Conservation (phyloP, 441 rosid genomes). For the Corymbia citriodora region DNA sequence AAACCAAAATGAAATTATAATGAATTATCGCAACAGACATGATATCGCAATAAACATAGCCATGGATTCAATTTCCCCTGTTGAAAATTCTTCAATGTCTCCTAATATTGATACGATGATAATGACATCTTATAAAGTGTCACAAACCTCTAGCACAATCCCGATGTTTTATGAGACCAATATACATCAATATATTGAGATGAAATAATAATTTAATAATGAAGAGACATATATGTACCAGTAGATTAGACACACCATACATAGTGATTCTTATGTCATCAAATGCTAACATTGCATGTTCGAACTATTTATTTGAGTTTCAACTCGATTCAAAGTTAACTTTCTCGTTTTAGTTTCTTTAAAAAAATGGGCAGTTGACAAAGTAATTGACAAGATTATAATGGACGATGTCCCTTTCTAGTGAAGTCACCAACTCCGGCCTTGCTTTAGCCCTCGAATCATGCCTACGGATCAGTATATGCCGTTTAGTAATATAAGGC, state of each 20-base stretch:
- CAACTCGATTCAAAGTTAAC: not conserved
- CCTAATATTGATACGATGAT: not conserved
- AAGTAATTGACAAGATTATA: not conserved
- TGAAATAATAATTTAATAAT: not conserved
- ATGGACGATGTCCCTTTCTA: not conserved
- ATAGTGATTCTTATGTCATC: not conserved
- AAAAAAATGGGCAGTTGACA: not conserved
- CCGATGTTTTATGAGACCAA: not conserved
- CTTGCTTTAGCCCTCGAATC: slow-evolving; percentile 21
- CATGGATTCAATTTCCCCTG: too few species aligned
- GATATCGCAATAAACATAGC: not conserved
- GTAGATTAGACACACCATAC: not conserved
- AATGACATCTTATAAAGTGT: not conserved
- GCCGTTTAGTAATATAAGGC: not conserved
- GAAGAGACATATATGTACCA: not conserved
- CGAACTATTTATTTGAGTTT: not conserved
- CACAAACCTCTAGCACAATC: not conserved
- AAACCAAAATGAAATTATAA: not conserved
- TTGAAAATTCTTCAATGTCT: not conserved
- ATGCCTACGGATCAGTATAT: slow-evolving; percentile 14
- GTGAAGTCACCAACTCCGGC: not conserved
- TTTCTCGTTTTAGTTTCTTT: not conserved
- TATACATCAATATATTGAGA: not conserved
- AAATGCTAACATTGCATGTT: not conserved
- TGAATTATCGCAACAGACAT: not conserved